Percentiles rank a stretch among this genome's conserved stretches.
Conservation (phyloP, 768 basidiomycete species). For the Rhodosporidiobolus odoratus region DNA sequence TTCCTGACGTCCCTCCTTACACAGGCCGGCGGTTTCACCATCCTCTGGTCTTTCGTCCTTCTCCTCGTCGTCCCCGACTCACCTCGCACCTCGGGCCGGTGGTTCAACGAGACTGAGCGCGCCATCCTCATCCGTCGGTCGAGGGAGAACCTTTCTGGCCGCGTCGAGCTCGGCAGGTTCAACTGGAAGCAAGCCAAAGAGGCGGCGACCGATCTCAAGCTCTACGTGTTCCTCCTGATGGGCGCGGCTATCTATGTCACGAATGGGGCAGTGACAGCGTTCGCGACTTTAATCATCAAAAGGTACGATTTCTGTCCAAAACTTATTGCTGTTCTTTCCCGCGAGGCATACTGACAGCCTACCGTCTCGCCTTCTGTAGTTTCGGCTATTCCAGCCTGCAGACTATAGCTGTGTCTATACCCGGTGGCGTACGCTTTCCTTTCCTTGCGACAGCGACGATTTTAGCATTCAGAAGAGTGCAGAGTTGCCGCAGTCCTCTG, state of each 20-base stretch:
- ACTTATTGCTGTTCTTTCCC: no score
- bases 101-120: conserved; percentile 44
- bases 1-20: background rate
- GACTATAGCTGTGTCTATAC: conserved; percentile 32
- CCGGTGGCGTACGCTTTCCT: conserved; percentile 3
- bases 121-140: conserved; percentile 40
- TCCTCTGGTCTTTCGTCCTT: conserved; percentile 45
- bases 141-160: conserved; percentile 33
- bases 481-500: background rate
- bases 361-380: background rate
- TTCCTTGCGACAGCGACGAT: no score
- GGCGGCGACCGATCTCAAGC: conserved; percentile 45
- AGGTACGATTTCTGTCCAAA: no score
- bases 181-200: conserved; percentile 43
- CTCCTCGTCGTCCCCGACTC: conserved; percentile 45
- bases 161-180: conserved; percentile 28
- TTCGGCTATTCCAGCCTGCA: conserved; percentile 45
- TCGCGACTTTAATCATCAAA: conserved; percentile 47
- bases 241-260: conserved; percentile 37
- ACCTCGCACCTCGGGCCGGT: conserved; percentile 43
- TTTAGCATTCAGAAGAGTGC: background rate
- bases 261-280: conserved; percentile 40
- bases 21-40: conserved; percentile 44
- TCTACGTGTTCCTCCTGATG: conserved; percentile 47
- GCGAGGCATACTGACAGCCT: no score